Base-by-base conservation (phyloP, 2,329 filamentous ascomycete genomes). In the Fusarium buxicola region DNA sequence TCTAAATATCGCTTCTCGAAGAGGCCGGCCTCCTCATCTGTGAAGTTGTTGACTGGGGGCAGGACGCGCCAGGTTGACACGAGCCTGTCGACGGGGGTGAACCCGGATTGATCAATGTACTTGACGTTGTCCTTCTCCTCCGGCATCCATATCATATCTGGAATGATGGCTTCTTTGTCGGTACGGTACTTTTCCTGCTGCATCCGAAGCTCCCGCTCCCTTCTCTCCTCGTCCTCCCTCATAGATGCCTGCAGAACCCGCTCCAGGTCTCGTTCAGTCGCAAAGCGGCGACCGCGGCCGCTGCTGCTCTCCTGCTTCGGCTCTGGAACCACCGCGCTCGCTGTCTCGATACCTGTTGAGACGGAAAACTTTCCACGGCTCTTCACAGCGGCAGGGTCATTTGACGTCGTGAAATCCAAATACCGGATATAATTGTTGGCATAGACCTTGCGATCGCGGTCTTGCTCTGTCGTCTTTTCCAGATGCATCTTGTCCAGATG, bases 1-100 rank as follows among this genome's bases (percentile, higher is more conserved):
- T 92, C 89, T 46, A 91, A 82, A 70, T 92, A 94, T 10, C 86
- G 84, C 66, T 89, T 88, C 66, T 93, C 89, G 72, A 95, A 93
- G 25, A 85, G 80, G 39, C 85, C 83, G 32, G 86, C 82, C 74
- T 95, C 92, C 61, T 90, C 86, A 15, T 86, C 81, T 0, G 86
- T 90, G 75, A 94, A 94, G 70, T 92, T 92, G 72, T 92, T 88
- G 49, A 88, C 80, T 5, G 89, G 88, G 11, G 90, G 89, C 41
- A 92, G 82, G 45, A 91, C 89, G 55, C 92, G 86, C 81, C 90
- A 93, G 12, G 86, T 82, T 4, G 86, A 81, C 8, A 93, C 87
- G 11, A 92, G 86, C 70, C 86, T 84, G 49, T 89, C 86, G 16
- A 89, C 83, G 18, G 87, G 82, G 18, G 89, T 81, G 40, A 85